These are phyloP conservation scores for Tetrapisispora iriomotensis DNA, from an alignment of 805 yeast genomes.

Conservation along the genomic window DNA sequence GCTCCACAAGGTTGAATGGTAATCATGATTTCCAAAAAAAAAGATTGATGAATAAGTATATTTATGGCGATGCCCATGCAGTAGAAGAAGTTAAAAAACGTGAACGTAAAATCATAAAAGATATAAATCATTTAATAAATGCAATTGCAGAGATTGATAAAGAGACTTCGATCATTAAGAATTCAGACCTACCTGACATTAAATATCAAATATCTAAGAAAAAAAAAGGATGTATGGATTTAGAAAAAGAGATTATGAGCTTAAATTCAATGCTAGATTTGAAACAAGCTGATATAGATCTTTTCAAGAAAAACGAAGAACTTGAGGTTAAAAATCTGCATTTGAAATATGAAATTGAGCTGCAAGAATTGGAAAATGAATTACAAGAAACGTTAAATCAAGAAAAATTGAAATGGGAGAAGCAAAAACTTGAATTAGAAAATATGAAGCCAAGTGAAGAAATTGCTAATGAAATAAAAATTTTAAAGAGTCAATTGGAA, in stretches of 20 bases:
- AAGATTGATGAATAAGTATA: constrained; percentile 16
- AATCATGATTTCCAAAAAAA: constrained; percentile 7
- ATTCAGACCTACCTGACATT: constrained; percentile 16
- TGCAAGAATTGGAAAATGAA: constrained; percentile 18
- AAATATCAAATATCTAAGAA: constrained; percentile 18
- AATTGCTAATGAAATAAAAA: constrained; percentile 19
- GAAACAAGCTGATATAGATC: constrained; percentile 14
- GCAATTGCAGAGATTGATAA: constrained; percentile 23
- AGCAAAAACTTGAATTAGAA: constrained; percentile 15
- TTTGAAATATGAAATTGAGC: constrained; percentile 14
- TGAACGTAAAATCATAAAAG: constrained; percentile 25
- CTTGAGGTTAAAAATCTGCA: constrained; percentile 14
- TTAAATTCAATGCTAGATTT: constrained; percentile 13
- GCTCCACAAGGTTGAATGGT: not conserved
- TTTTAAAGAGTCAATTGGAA: constrained; percentile 19
- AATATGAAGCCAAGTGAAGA: constrained; percentile 27
- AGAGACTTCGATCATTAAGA: constrained; percentile 14
- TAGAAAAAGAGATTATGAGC: constrained; percentile 14
- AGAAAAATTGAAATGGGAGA: constrained; percentile 14
- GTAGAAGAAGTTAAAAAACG: constrained; percentile 26
- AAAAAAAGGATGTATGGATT: constrained; percentile 12
- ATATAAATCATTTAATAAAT: constrained; percentile 20
- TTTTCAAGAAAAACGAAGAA: constrained; percentile 12
- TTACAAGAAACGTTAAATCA: constrained; percentile 13
- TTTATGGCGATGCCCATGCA: constrained; percentile 25